Percentiles rank a stretch among this genome's conserved stretches.
phyloP scores from a whole-genome alignment of 495 filamentous ascomycete species.

The Trichoderma reesei region DNA sequence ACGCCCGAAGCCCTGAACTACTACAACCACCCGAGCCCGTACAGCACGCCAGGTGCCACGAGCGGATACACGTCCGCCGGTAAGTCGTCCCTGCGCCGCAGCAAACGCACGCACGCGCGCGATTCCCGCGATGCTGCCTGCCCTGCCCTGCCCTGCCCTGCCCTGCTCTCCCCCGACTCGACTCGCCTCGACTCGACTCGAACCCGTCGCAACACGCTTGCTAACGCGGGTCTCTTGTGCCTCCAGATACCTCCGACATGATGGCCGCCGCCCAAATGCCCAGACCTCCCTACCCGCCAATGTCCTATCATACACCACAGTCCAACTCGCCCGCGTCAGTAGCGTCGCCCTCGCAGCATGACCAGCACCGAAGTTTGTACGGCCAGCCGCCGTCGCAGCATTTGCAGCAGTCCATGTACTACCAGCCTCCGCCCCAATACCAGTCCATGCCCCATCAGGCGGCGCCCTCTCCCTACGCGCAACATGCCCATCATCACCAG shows the following conservation, averaged over 20 bases:
- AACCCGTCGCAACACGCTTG: slow-evolving; percentile 1
- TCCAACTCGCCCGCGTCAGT: slow-evolving; percentile 96
- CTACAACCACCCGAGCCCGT: slow-evolving; percentile 63
- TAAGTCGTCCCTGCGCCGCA: slow-evolving; percentile 36
- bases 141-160: too few relatives aligned
- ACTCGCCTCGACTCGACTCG: too few relatives aligned
- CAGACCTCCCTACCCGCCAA: slow-evolving; percentile 73
- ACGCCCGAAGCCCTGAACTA: slow-evolving; percentile 57
- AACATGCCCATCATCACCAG: slow-evolving; percentile 61
- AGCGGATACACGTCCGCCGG: slow-evolving; percentile 71
- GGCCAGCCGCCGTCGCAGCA: slow-evolving; percentile 69
- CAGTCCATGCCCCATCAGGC: slow-evolving; percentile 55
- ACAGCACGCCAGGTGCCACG: slow-evolving; percentile 60
- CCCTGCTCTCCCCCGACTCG: too few relatives aligned
- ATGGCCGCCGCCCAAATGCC: slow-evolving; percentile 93
- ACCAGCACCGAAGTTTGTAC: slow-evolving; percentile 81
- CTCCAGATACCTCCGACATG: slow-evolving; percentile 70
- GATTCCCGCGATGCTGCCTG: slow-evolving; percentile 16
- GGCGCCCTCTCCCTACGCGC: slow-evolving; percentile 63
- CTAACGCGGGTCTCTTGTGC: neutral
- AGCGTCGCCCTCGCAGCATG: slow-evolving; percentile 77
- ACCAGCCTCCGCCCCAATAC: slow-evolving; percentile 57
- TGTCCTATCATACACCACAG: slow-evolving; percentile 86
- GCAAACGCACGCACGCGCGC: neutral
- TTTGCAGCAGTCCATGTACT: slow-evolving; percentile 64